Conservation (phyloP, 2,329 filamentous ascomycete genomes). For the Rugonectria rugulosa region DNA sequence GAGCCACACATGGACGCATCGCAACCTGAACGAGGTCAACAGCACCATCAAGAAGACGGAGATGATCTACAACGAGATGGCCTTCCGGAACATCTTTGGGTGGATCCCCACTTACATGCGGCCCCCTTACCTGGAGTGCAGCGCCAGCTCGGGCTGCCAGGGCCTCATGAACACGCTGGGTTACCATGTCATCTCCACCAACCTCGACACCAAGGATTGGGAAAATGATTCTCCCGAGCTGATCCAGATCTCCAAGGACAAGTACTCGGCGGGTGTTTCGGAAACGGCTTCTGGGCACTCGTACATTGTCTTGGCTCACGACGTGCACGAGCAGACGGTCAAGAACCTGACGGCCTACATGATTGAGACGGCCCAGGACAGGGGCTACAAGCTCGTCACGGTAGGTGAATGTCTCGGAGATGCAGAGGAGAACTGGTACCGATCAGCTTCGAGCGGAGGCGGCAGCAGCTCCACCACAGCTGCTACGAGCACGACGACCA, state of each 20-base stretch:
- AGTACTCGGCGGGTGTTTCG: slow-evolving; percentile 48
- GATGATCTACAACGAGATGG: slow-evolving; percentile 55
- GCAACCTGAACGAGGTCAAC: slow-evolving; percentile 48
- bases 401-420: slow-evolving; percentile 66
- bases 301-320: slow-evolving; percentile 63
- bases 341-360: slow-evolving; percentile 52
- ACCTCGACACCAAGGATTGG: slow-evolving; percentile 69
- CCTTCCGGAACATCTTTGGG: slow-evolving; percentile 51
- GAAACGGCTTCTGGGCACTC: slow-evolving; percentile 34
- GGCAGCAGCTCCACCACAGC: slow-evolving; percentile 14
- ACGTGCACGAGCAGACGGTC: slow-evolving; percentile 58
- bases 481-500: slow-evolving; percentile 24
- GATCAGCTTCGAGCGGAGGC: slow-evolving; percentile 36
- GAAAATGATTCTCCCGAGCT: slow-evolving; percentile 57
- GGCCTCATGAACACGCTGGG: slow-evolving; percentile 49
- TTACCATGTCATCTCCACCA: slow-evolving; percentile 64
- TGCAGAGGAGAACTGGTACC: slow-evolving; percentile 60
- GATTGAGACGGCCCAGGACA: slow-evolving; percentile 48
- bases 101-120: slow-evolving; percentile 54
- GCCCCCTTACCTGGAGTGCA: slow-evolving; percentile 55
- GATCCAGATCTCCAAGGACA: slow-evolving; percentile 55
- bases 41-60: slow-evolving; percentile 46
- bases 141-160: slow-evolving; percentile 48
- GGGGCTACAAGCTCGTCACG: slow-evolving; percentile 58
- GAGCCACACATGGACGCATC: slow-evolving; percentile 58